Evolutionary conservation across 1,284 basidiomycete genomes (phyloP), one percentile per base, ranked within the genome.

Genomic region (Lignosus rhinocerotis): DNA sequence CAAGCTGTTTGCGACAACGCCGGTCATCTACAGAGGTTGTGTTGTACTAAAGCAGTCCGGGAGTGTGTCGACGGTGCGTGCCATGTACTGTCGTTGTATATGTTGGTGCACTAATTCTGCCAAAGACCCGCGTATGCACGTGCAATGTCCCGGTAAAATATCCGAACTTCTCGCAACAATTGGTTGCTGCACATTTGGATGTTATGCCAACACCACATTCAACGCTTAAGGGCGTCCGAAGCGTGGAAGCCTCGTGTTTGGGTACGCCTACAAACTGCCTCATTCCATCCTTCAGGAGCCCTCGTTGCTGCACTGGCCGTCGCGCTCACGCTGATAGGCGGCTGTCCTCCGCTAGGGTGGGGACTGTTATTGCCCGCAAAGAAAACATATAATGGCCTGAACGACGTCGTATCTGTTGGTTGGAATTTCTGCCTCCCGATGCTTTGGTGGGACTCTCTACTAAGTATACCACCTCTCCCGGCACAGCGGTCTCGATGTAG

Each of bases 221-320:
- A 36, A 58, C 46, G 48, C 32, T 44, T 47, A 48, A 51, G 59
- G 50, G 53, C 54, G 54, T 36, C 17, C 31, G 31, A 52, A 51
- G 12, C 53, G 54, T 50, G 46, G 14, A n/a, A 30, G 57, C 61
- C 61, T 60, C 61, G 50, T 61, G 61, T 31, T 41, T 39, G 55
- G 49, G 34, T 48, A 47, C 60, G 56, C 64, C 64, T 56, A 62
- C 62, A 63, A 44, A 47, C 41, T 31, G 54, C 64, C 62, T 62
- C 60, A 56, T 58, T 56, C 41, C 48, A n/a, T 30, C 57, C 47
- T 58, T 36, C 12, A 39, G 11, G n/a, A 36, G 47, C 7, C 62
- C 65, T 56, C 56, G 59, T 59, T 64, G 58, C 53, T 14, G 7
- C 38, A 21, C 34, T 51, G 41, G 42, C 39, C 32, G 34, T 43